Evolutionary conservation across 2,329 filamentous ascomycete species (phyloP), one percentile per base, ranked within the genome.

Genomic region (Aureobasidium melanogenum): DNA sequence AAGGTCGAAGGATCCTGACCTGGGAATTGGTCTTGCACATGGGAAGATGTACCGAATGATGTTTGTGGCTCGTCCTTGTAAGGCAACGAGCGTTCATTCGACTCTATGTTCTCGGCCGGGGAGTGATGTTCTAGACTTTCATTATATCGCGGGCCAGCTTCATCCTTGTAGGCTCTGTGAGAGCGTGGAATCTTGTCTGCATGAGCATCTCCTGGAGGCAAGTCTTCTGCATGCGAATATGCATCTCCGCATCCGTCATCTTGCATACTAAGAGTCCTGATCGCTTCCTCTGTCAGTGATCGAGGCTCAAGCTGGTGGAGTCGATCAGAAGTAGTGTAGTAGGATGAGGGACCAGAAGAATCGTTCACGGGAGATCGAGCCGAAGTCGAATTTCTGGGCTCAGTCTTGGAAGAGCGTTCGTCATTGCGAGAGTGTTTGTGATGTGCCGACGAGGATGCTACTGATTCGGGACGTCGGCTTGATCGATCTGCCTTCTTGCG

Each of bases 21-120:
- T 6, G 82, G 83, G 66, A 86, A 86, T 66, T 85, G 84, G 66
- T 81, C 66, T 36, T 67, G 65, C 22, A 68, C 34, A 64, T 66
- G 52, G 55, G 63, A 64, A 48, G 70, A 70, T 67, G 70, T 22
- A 19, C 41, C 39, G 36, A 57, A 57, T 2, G 54, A 24, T 17
- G 38, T 47, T 15, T 47, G 54, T 26, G 52, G 12, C 44, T 34
- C 14, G 6, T 28, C n/a, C 14, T 9, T 19, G 10, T 19, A 28
- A 28, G 24, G 24, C 3, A 44, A 12, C 6, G 39, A 30, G 19
- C 30, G 54, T 3, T 34, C 39, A 24, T 56, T 17, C 10, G n/a
- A 17, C n/a, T 10, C 9, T 12, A 7, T 15, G 5, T 57, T 22
- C 3, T 47, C 54, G 14, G 3, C 17, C 10, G 28, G 19, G 9